Base-by-base conservation (phyloP, 2,329 filamentous ascomycete genomes). In the Nothophaeocryptopus gaeumannii region DNA sequence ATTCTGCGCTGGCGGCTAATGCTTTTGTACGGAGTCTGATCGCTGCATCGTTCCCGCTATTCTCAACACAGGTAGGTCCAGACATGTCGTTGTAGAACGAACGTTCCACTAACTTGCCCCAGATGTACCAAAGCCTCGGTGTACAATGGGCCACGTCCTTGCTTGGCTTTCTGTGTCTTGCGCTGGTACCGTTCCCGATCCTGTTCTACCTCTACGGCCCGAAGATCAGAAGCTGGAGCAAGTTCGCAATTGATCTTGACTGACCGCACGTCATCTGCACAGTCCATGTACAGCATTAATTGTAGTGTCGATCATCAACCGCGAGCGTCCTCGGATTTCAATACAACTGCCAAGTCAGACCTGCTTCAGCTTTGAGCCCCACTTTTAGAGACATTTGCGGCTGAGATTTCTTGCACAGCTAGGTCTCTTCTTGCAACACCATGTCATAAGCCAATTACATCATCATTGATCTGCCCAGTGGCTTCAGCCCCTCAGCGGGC, bases 1-100 rank as follows among this genome's bases (percentile, higher is more conserved):
- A 77, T 38, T 69, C 64, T 50, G 80, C 80, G 0, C 69, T 79
- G 41, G 80, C 78, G 5, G 82, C 83, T 1, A 85, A 84, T 53
- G 76, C 77, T 1, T 67, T 85, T 9, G 0, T 39, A 39, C 35
- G 54, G 32, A 52, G 60, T 20, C 34, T 46, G 20, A 33, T 53
- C 26, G 51, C 50, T 15, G 52, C 30, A 9, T 53, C 48, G 14
- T 56, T 56, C 34, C 58, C 55, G 13, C 46, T 58, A n/a, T 40
- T 54, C 10, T 45, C 36, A 34, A 34, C 50, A 5, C 64, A 49
- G 45, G 36, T 20, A 26, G 34, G 10, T 33, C 32, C 8, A 3
- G 9, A 20, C 16, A 11, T 32, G 8, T 15, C 13, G 20, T 12
- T 5, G 30, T 15, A 12, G 10, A 11, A 8, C 16, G 8, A 15